Percentiles rank a stretch among this genome's conserved stretches.
Conservation (phyloP, 2,329 filamentous ascomycete genomes). For the Fusarium sp. region DNA sequence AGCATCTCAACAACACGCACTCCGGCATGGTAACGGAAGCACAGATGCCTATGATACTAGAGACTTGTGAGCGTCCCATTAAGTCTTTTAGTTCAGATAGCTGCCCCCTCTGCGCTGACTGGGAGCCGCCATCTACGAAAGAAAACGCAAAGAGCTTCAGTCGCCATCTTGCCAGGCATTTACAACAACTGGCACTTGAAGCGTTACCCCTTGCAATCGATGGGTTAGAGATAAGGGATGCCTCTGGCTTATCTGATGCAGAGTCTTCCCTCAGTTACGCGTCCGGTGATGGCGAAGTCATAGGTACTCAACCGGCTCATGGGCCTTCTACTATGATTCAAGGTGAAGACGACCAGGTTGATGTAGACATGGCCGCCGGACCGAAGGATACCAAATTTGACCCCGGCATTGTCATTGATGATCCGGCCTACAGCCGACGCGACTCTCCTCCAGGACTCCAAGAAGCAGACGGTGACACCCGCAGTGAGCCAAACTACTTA, state of each 20-base stretch:
- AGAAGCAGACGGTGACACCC: too few species aligned
- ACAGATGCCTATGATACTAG: rapidly evolving
- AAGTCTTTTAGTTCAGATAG: rapidly evolving
- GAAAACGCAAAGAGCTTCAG: neutral
- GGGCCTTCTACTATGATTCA: too few species aligned
- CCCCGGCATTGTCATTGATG: too few species aligned
- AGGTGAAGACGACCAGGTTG: too few species aligned
- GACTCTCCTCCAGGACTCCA: too few species aligned
- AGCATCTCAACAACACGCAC: neutral
- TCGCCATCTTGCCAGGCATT: neutral
- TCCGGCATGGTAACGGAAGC: neutral
- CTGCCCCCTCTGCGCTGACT: neutral
- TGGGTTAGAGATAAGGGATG: neutral
- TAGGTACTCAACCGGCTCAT: rapidly evolving
- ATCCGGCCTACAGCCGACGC: too few species aligned
- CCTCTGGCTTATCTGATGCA: rapidly evolving
- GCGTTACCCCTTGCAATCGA: neutral
- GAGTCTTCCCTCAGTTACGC: rapidly evolving
- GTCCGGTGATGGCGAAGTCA: too few species aligned
- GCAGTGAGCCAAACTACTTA: too few species aligned
- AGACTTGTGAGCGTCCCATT: neutral
- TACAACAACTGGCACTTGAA: neutral
- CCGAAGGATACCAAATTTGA: too few species aligned
- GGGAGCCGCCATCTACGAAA: neutral
- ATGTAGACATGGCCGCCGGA: too few species aligned